Evolutionary conservation across 257 asterid species (phyloP), one percentile per base, ranked within the genome.

Genomic region (Jacaranda mimosifolia): DNA sequence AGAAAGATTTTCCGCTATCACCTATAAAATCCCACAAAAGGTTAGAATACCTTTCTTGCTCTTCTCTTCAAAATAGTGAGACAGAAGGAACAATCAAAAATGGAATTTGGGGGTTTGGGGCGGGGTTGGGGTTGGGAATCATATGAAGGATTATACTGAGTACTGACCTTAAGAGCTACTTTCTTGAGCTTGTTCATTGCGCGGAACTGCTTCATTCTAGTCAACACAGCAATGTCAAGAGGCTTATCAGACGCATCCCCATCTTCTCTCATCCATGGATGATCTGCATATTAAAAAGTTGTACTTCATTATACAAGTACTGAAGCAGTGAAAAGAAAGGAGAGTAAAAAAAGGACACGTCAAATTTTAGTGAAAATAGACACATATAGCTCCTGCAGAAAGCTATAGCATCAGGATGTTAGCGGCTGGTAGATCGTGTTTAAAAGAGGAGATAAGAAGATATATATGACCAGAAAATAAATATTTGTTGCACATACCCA

Each of bases 131-230:
- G 10, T 67, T 73, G 68, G n/a, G n/a, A n/a, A n/a, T n/a, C n/a
- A n/a, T n/a, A n/a, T 42, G 14, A 63, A 17, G 53, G 26, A 70
- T 11, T 66, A n/a, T 14, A 43, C 63, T n/a, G 39, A 91, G 13
- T 14, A 43, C 63, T n/a, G 39, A 91, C 98, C 97, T 93, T 91
- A 60, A 93, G 94, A 73, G 98, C 98, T 35, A 94, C 89, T 91
- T 94, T 94, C 94, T 94, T 94, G 85, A 94, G 94, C 80, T 92
- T 94, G 86, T 94, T 94, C 98, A 92, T 94, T 21, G 98, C 98
- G 42, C 93, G 89, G 94, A 94, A 94, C 83, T 94, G 98, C 73
- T 92, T 94, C 97, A 94, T 93, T 85, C 98, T 89, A 73, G 81
- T 85, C 83, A 94, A 85, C 53, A 92, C 98, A 62, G 98, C 94